Conservation (phyloP, 305 asterid species). For the Salvia sclarea region DNA sequence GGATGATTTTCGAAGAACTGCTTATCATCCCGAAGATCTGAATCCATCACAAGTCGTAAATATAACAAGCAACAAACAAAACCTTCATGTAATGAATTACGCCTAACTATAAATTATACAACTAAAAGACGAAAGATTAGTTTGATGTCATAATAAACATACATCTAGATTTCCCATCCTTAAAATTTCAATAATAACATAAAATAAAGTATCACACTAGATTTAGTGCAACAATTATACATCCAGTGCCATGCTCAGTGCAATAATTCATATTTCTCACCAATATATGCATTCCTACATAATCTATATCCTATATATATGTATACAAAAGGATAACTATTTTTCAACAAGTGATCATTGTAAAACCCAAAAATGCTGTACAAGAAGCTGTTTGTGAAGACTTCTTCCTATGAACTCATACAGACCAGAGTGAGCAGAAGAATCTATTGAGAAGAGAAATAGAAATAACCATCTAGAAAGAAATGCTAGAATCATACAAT, state of each 20-base stretch:
- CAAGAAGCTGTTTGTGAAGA: neutral
- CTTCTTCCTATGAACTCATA: conserved; percentile 4
- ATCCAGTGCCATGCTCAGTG: too few species aligned
- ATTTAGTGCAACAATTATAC: too few species aligned
- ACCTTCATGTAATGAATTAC: conserved; percentile 28
- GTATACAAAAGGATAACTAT: too few species aligned
- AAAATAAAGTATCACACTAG: too few species aligned
- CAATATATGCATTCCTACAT: too few species aligned
- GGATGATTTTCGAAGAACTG: conserved; percentile 86
- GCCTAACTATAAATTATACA: conserved; percentile 11
- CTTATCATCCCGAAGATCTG: conserved; percentile 97
- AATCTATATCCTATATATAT: too few species aligned
- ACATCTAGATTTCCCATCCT: neutral
- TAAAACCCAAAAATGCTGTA: neutral
- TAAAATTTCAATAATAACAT: neutral
- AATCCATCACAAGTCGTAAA: conserved; percentile 33
- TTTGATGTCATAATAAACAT: conserved; percentile 8
- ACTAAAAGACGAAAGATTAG: conserved; percentile 1
- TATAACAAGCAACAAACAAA: conserved; percentile 17
- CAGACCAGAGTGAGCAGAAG: neutral
- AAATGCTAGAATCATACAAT: conserved; percentile 9
- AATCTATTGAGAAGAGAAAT: neutral
- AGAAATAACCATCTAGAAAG: conserved; percentile 11
- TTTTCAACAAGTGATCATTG: neutral
- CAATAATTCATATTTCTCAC: too few species aligned